Evolutionary conservation across 1,284 basidiomycete species (phyloP), one percentile per base, ranked within the genome.

Genomic region (Trichosporon coremiiforme): DNA sequence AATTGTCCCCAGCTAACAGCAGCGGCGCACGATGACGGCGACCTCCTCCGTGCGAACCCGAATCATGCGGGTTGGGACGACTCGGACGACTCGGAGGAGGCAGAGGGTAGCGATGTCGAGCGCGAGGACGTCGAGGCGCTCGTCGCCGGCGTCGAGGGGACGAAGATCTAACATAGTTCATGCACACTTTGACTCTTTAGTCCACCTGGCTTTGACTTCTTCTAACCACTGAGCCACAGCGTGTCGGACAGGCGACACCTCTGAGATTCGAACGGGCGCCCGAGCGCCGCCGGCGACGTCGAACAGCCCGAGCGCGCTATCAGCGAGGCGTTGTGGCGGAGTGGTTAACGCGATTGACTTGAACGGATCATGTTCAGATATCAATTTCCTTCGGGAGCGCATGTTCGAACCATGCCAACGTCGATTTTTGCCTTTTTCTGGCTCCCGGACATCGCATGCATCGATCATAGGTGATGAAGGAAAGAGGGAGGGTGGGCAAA

Each of bases 11-110:
- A 64, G 12, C 35, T 64, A n/a, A 64, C n/a, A 3, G 41, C 50
- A 66, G 67, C 71, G 70, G 78, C 77, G 47, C 75, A 83, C 45
- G 83, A 79, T 17, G 85, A 85, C n/a, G 83, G 82, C 13, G 86
- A 86, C 69, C 80, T 89, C 67, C 80, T 89, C 4, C 80, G 87
- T n/a, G 85, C 84, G 10, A 90, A 89, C 76, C 88, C 88, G 10
- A 90, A 90, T 74, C 88, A 87, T 66, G 73, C 71, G 8, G 78
- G 79, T 1, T 78, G 79, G 71, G 75, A 79, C 15, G 67, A 73
- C 22, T 71, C 41, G 6, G 70, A 72, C 15, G 41, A 66, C n/a
- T 66, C 70, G 22, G 75, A 74, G 45, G 66, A 25, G 33, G 72
- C 70, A 8, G 71, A 75, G n/a, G 74, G 76, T 35, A 74, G 73